Base-by-base conservation (phyloP, 116 monocot species). In the Posidonia oceanica region DNA sequence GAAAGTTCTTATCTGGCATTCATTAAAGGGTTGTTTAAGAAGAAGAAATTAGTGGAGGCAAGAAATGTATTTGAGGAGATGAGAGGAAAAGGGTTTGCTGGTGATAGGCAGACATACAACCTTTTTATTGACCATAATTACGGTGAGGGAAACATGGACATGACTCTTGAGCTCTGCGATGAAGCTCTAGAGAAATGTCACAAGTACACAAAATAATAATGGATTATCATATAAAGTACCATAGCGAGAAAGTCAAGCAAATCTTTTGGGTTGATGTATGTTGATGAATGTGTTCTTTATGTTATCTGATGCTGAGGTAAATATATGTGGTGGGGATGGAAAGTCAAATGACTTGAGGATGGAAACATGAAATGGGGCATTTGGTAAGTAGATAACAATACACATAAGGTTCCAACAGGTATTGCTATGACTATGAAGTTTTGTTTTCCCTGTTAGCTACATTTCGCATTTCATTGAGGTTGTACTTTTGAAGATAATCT, bases 51-150 rank as follows among this genome's bases (percentile, higher is more conserved):
- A 67, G 22, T 36, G 3, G 93, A 98, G 12, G 92, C 93, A 21
- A 84, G 77, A 63, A 70, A 55, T 38, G 76, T 98, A 69, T 89
- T 92, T 85, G 73, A 98, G 36, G 85, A 92, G 74, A 98, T 98
- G 97, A 87, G 76, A 58, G 76, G 53, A 37, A 75, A 39, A 23
- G 79, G 82, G 57, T 73, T 81, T 63, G 18, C 69, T 53, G 82
- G 80, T 64, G 87, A 87, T 36, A 79, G 57, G 68, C 84, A 92
- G 51, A 77, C 84, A 39, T 85, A 90, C 70, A 69, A 79, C 64
- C 66, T 82, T 16, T 92, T 92, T 74, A 84, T 92, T 57, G 97
- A 92, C 73, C 39, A 75, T 11, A 81, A 76, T 59, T 90, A 72
- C 66, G 64, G 14, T 17, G 97, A 92, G 63, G 75, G 74, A 23